Percentiles rank a stretch among this genome's conserved stretches.
Conservation (phyloP, 2,329 filamentous ascomycete genomes). For the Zymoseptoria pseudotritici region DNA sequence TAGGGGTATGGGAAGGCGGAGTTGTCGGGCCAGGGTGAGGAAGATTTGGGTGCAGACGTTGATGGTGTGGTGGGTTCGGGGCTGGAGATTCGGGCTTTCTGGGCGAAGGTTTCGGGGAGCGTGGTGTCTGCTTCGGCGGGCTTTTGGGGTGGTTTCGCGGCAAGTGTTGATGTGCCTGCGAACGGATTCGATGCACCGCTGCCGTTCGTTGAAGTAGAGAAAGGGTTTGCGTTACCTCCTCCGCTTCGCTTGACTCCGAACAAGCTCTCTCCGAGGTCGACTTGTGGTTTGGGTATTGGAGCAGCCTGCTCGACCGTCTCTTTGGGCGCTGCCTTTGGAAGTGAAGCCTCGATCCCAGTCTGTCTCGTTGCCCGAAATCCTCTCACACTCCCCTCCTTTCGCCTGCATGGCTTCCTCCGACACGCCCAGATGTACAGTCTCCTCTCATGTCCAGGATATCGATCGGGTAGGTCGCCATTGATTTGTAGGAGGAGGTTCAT, state of each 20-base stretch:
- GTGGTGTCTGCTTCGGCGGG: constrained; percentile 15
- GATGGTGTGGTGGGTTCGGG: constrained; percentile 21
- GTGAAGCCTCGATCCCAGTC: constrained; percentile 6
- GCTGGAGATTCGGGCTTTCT: constrained; percentile 25
- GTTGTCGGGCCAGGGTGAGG: constrained; percentile 67
- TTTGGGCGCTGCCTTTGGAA: constrained; percentile 20
- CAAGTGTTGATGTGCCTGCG: constrained; percentile 35
- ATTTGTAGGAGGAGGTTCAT: constrained; percentile 85
- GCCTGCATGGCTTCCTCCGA: constrained; percentile 66
- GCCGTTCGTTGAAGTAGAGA: constrained; percentile 34
- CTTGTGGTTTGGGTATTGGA: constrained; percentile 27
- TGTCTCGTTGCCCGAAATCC: constrained; percentile 62
- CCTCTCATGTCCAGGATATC: constrained; percentile 79
- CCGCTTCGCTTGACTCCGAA: constrained; percentile 55
- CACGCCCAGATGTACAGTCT: constrained; percentile 84
- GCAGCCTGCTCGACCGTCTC: constrained; percentile 1
- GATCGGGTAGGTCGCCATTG: constrained; percentile 79
- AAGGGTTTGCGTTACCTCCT: constrained; percentile 46
- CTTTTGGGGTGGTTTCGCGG: constrained; percentile 39
- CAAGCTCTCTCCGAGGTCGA: constrained; percentile 56
- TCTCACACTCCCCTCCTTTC: constrained; percentile 75
- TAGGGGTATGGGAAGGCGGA: constrained; percentile 63
- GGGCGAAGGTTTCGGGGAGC: constrained; percentile 26
- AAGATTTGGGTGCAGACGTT: constrained; percentile 21
- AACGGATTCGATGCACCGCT: constrained; percentile 50